Percentiles rank a stretch among this genome's conserved stretches.
Conservation (phyloP, 2,329 filamentous ascomycete genomes). For the Raffaelea ambrosiae region DNA sequence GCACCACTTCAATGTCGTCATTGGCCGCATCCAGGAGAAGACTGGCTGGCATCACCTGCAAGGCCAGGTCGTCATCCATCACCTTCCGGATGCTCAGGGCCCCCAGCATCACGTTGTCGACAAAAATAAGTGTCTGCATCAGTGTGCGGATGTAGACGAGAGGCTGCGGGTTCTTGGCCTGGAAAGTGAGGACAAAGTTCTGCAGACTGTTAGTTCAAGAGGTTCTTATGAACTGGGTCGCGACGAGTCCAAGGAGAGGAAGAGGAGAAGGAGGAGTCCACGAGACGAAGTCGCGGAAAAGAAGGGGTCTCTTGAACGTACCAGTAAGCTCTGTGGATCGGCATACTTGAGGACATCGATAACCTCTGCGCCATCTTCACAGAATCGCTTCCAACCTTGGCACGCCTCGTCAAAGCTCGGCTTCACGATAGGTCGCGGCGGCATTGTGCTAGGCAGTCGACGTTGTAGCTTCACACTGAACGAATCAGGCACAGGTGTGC, state of each 20-base stretch:
- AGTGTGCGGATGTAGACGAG: slow-evolving; percentile 76
- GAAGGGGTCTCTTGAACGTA: slow-evolving; percentile 33
- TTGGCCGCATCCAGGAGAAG: slow-evolving; percentile 63
- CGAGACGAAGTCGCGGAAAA: neutral
- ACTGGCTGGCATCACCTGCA: slow-evolving; percentile 65
- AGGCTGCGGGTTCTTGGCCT: slow-evolving; percentile 73
- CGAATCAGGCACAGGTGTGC: slow-evolving; percentile 59
- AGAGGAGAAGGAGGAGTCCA: neutral
- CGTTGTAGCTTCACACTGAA: slow-evolving; percentile 89
- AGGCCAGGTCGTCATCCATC: slow-evolving; percentile 72
- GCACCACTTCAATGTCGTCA: slow-evolving; percentile 65
- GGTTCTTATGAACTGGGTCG: no score
- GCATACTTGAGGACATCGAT: slow-evolving; percentile 59
- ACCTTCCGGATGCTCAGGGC: slow-evolving; percentile 63
- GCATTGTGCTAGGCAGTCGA: slow-evolving; percentile 87
- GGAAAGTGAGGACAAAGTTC: slow-evolving; percentile 67
- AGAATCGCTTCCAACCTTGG: slow-evolving; percentile 59
- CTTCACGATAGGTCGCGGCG: slow-evolving; percentile 80
- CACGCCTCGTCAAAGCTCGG: slow-evolving; percentile 65
- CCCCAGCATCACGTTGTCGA: slow-evolving; percentile 61
- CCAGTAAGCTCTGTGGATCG: slow-evolving; percentile 61
- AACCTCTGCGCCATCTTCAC: slow-evolving; percentile 62
- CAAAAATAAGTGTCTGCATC: slow-evolving; percentile 67
- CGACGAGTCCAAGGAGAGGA: no score
- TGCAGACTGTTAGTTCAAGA: slow-evolving; percentile 24